A percentile compares a stretch with the other conserved stretches of the same genome.
These are phyloP conservation scores for Psidium guajava DNA, from an alignment of 345 rosid genomes.

Conservation along the genomic window DNA sequence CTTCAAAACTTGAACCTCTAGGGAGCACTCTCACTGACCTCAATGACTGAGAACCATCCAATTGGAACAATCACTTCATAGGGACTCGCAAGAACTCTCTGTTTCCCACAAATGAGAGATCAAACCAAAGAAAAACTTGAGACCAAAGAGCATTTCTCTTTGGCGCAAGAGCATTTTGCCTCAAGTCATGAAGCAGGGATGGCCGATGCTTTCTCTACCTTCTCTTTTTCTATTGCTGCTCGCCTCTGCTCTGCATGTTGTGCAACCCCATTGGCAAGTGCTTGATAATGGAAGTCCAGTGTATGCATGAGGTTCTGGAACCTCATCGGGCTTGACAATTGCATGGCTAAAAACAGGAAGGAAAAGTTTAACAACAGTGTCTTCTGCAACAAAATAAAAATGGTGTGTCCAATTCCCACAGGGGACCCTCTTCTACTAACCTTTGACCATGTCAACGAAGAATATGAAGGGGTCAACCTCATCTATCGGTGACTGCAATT, in stretches of 20 bases:
- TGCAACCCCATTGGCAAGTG: conserved; percentile 79
- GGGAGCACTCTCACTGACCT: neutral
- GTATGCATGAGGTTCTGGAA: conserved; percentile 76
- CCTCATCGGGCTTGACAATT: conserved; percentile 65
- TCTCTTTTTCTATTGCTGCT: conserved; percentile 85
- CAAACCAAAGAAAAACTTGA: neutral
- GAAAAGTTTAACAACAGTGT: neutral
- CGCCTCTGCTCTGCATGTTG: conserved; percentile 94
- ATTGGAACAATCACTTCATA: neutral
- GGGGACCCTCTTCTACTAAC: conserved; percentile 13
- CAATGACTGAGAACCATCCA: neutral
- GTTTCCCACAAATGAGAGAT: conserved; percentile 1
- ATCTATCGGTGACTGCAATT: conserved; percentile 88
- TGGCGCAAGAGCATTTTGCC: neutral
- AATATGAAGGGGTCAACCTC: conserved; percentile 93
- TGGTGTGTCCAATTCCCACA: neutral
- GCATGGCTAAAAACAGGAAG: conserved; percentile 41
- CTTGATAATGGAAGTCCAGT: conserved; percentile 77
- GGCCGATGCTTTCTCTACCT: conserved; percentile 57
- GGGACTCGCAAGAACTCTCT: neutral
- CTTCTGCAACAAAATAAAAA: neutral
- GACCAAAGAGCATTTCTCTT: neutral
- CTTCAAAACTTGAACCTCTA: neutral
- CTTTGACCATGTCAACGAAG: conserved; percentile 85
- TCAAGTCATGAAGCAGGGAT: conserved; percentile 22